A percentile compares a stretch with the other conserved stretches of the same genome.
Conservation (phyloP, 2,329 filamentous ascomycete species). For the Alternaria brassicicola region DNA sequence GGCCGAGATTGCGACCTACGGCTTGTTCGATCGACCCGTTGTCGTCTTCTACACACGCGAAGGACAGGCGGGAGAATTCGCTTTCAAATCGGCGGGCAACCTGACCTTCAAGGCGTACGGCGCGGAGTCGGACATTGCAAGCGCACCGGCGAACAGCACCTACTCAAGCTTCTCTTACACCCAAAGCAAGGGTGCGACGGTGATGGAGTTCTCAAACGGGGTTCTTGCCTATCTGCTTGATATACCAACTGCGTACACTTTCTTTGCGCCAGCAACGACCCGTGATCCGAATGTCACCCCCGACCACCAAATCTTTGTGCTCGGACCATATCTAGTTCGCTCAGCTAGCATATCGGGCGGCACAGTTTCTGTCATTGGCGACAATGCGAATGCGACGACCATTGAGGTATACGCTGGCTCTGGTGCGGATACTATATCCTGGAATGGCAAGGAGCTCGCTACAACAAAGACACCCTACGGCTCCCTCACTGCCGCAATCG, state of each 20-base stretch:
- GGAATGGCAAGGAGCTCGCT: constrained; percentile 57
- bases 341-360: constrained; percentile 50
- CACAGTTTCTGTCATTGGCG: constrained; percentile 56
- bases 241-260: constrained; percentile 60
- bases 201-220: constrained; percentile 58
- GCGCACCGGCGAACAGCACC: constrained; percentile 20
- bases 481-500: constrained; percentile 51
- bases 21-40: constrained; percentile 55
- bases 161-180: constrained; percentile 52
- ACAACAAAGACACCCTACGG: constrained; percentile 52
- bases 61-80: constrained; percentile 59
- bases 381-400: constrained; percentile 50
- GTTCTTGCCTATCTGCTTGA: constrained; percentile 61
- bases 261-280: constrained; percentile 61
- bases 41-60: constrained; percentile 58
- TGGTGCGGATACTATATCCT: constrained; percentile 31
- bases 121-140: constrained; percentile 44
- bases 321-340: constrained; percentile 44
- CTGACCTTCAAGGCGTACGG: constrained; percentile 53
- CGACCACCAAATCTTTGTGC: constrained; percentile 51
- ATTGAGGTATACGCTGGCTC: constrained; percentile 51
- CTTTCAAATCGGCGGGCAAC: constrained; percentile 51
- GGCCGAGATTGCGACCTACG: constrained; percentile 58
- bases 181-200: constrained; percentile 55
- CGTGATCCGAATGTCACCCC: constrained; percentile 53